Evolutionary conservation across 768 basidiomycete species (phyloP).

Genomic region (Mycena crocata): DNA sequence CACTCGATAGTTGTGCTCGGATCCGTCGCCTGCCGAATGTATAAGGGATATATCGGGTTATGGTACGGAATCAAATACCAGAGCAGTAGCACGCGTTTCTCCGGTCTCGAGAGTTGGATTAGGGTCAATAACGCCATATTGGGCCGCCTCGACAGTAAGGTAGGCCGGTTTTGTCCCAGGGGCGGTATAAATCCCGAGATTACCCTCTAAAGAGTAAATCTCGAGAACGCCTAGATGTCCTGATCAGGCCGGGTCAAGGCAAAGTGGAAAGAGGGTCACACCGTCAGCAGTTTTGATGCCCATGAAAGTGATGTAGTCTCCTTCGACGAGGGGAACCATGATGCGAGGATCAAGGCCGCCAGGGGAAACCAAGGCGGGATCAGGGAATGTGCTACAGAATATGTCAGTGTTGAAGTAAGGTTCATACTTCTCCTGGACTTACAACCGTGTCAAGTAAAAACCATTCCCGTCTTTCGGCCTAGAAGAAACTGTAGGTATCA

Average conservation of each 20-base stretch:
- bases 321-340: constrained; percentile 12
- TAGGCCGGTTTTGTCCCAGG: constrained; percentile 34
- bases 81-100: constrained; percentile 2
- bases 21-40: not conserved
- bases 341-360: constrained; percentile 7
- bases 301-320: constrained; percentile 13
- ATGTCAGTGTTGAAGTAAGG: not conserved
- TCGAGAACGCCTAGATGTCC: too few species aligned
- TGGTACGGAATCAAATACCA: too few species aligned
- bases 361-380: constrained; percentile 22
- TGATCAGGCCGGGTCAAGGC: not conserved
- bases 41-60: not conserved
- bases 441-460: not conserved
- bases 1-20: constrained; percentile 24
- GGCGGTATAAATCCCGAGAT: constrained; percentile 35
- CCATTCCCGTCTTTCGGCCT: not conserved
- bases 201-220: constrained; percentile 34
- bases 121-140: not conserved
- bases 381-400: constrained; percentile 14
- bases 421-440: not conserved
- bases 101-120: constrained; percentile 5
- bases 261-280: not conserved
- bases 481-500: not conserved
- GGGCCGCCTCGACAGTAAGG: constrained; percentile 25
- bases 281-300: constrained; percentile 24